These are phyloP conservation scores for Coniferiporia sulphurascens DNA, from an alignment of 1,284 basidiomycete genomes.

Conservation along the genomic window DNA sequence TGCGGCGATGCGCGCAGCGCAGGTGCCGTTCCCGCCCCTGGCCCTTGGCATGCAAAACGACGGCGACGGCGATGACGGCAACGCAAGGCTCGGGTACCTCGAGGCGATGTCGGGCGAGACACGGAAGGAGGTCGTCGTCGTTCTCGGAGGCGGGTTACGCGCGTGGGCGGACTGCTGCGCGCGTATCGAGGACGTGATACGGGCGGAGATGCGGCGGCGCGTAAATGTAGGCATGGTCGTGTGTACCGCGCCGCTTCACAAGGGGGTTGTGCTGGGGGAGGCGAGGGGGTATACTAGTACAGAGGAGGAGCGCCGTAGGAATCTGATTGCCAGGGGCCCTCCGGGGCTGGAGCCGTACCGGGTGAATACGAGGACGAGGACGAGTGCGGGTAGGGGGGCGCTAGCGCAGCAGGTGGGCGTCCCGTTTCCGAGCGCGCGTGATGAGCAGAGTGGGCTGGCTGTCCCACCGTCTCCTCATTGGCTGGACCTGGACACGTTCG, in stretches of 20 bases:
- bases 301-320: neutral
- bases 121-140: constrained; percentile 26
- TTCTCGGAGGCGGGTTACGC: constrained; percentile 28
- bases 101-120: constrained; percentile 27
- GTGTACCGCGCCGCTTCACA: neutral
- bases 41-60: no score
- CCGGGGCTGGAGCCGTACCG: no score
- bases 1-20: constrained; percentile 1
- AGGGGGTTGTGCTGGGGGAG: neutral
- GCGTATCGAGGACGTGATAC: constrained; percentile 26
- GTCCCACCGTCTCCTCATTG: constrained; percentile 6
- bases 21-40: neutral
- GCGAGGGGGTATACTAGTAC: neutral
- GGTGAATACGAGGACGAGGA: no score
- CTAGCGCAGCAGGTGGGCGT: neutral
- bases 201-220: constrained; percentile 27
- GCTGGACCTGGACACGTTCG: neutral
- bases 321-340: neutral
- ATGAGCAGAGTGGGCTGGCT: neutral
- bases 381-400: no score
- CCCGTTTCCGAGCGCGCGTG: neutral
- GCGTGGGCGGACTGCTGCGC: constrained; percentile 30
- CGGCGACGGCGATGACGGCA: constrained; percentile 16
- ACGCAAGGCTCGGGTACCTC: constrained; percentile 26
- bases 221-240: no score